These are phyloP conservation scores for Astathelohania contejeani DNA, from an alignment of 371 early-diverging fungal genomes.

Conservation along the genomic window DNA sequence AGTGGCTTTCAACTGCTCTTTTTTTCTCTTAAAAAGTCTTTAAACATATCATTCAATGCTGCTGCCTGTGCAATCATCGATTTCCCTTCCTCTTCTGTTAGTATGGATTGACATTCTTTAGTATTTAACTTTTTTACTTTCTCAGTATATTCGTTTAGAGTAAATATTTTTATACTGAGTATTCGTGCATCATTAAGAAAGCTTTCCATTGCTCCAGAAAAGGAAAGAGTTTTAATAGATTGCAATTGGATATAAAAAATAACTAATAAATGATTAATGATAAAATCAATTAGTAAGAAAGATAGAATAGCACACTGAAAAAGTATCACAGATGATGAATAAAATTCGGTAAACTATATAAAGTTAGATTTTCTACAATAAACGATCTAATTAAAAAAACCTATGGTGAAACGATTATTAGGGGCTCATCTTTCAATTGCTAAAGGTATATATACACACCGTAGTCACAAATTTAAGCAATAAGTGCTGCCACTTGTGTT, in stretches of 20 bases:
- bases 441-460: slow-evolving; percentile 45
- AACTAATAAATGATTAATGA: too few species aligned
- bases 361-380: too few species aligned
- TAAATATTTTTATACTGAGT: slow-evolving; percentile 25
- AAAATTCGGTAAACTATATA: too few species aligned
- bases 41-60: slow-evolving; percentile 32
- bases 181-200: slow-evolving; percentile 34
- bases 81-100: slow-evolving; percentile 37
- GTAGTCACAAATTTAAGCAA: slow-evolving; percentile 40
- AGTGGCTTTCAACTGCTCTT: slow-evolving; percentile 23
- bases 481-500: slow-evolving; percentile 41
- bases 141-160: slow-evolving; percentile 9
- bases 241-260: too few species aligned
- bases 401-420: slow-evolving; percentile 13
- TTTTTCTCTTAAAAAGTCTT: slow-evolving; percentile 14
- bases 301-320: too few species aligned
- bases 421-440: slow-evolving; percentile 52
- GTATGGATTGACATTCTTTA: slow-evolving; percentile 31
- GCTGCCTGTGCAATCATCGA: slow-evolving; percentile 27
- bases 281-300: too few species aligned
- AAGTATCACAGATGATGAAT: too few species aligned
- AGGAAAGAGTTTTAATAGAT: too few species aligned
- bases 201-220: slow-evolving; percentile 27
- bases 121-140: slow-evolving; percentile 27
- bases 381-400: background rate